phyloP scores from a whole-genome alignment of 345 rosid genomes.

The Eucalyptus curtisii region DNA sequence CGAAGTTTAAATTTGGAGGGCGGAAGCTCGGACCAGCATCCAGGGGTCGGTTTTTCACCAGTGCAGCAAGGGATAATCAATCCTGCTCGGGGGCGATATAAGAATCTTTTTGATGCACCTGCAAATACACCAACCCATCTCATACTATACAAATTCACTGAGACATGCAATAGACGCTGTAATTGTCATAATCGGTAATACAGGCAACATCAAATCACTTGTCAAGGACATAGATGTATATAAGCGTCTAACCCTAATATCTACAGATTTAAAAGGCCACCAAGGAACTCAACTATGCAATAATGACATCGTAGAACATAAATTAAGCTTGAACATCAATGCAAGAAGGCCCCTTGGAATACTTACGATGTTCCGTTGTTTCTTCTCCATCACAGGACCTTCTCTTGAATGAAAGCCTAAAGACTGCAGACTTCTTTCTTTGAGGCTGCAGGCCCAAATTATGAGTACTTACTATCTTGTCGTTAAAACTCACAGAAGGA shows the following conservation, averaged over 20 bases:
- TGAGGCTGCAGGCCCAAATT: slow-evolving; percentile 6
- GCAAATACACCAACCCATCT: not conserved
- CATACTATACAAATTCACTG: not conserved
- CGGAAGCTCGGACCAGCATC: slow-evolving; percentile 59
- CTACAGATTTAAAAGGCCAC: not conserved
- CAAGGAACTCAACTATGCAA: not conserved
- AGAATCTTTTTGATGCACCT: slow-evolving; percentile 50
- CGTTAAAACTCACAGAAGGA: slow-evolving; percentile 34
- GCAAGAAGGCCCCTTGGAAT: not conserved
- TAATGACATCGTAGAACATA: not conserved
- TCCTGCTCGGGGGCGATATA: slow-evolving; percentile 58
- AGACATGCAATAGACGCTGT: not conserved
- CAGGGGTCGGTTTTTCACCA: slow-evolving; percentile 29
- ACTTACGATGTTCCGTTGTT: slow-evolving; percentile 33
- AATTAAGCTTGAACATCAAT: not conserved
- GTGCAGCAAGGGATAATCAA: slow-evolving; percentile 22
- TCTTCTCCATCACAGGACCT: slow-evolving; percentile 63
- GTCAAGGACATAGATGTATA: not conserved
- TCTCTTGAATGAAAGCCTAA: slow-evolving; percentile 52
- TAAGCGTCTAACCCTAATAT: not conserved
- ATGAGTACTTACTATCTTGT: slow-evolving; percentile 6
- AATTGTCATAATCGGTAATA: not conserved
- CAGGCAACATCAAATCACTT: not conserved
- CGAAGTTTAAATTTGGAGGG: slow-evolving; percentile 69
- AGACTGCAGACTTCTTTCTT: slow-evolving; percentile 36